Evolutionary conservation across 768 basidiomycete genomes (phyloP).

Genomic region (Mrakia frigida): DNA sequence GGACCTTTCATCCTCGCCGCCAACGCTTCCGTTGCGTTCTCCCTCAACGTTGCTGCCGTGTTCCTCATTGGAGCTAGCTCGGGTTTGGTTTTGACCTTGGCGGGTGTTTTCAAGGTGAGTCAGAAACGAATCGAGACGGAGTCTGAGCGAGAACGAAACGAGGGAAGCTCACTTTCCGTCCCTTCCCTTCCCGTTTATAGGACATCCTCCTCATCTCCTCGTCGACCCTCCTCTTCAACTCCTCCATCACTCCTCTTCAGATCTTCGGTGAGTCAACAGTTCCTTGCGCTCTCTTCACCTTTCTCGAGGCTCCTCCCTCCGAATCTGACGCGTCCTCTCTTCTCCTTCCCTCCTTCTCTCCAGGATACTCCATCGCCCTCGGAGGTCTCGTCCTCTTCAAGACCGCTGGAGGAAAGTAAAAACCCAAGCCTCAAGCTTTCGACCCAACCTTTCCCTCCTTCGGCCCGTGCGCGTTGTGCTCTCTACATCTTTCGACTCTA

Average conservation of each 20-base stretch:
- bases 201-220: constrained; percentile 92
- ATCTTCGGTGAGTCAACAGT: constrained; percentile 56
- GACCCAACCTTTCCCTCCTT: no score
- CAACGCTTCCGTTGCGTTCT: constrained; percentile 83
- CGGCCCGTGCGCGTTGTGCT: no score
- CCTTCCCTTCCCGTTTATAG: constrained; percentile 45
- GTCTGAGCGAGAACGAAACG: not conserved
- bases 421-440: no score
- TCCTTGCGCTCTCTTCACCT: not conserved
- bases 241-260: constrained; percentile 74
- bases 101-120: constrained; percentile 81
- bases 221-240: constrained; percentile 78
- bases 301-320: no score
- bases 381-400: constrained; percentile 80
- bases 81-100: constrained; percentile 82
- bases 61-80: constrained; percentile 64
- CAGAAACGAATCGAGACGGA: not conserved
- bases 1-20: constrained; percentile 67
- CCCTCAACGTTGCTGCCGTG: constrained; percentile 86
- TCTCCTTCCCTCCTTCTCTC: not conserved
- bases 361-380: constrained; percentile 83
- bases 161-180: not conserved
- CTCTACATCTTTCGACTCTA: no score
- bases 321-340: not conserved
- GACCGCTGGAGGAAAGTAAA: constrained; percentile 47